These are phyloP conservation scores for Hymenoscyphus infarciens DNA, from an alignment of 2,329 filamentous ascomycete species.

Conservation along the genomic window DNA sequence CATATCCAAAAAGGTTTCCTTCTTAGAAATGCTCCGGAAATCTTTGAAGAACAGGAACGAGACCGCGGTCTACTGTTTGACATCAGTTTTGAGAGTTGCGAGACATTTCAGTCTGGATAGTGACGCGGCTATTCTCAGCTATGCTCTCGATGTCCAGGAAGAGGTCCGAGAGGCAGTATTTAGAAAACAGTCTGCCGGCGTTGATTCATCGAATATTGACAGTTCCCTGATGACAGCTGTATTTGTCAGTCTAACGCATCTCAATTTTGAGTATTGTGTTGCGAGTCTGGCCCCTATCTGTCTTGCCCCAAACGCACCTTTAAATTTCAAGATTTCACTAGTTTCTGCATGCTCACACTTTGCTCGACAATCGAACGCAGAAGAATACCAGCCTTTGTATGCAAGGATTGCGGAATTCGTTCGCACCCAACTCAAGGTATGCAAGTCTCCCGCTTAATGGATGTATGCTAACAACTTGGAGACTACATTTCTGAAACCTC, in stretches of 20 bases:
- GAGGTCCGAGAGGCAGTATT: slow-evolving; percentile 66
- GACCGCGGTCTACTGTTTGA: slow-evolving; percentile 62
- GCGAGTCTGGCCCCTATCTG: slow-evolving; percentile 55
- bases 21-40: slow-evolving; percentile 61
- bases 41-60: slow-evolving; percentile 62
- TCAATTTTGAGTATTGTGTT: slow-evolving; percentile 57
- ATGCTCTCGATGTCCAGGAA: slow-evolving; percentile 66
- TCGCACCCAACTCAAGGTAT: slow-evolving; percentile 53
- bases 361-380: slow-evolving; percentile 48
- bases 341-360: slow-evolving; percentile 62
- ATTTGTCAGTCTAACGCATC: slow-evolving; percentile 60
- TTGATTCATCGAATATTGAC: slow-evolving; percentile 52
- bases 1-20: slow-evolving; percentile 63
- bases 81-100: slow-evolving; percentile 58
- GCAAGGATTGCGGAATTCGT: slow-evolving; percentile 53
- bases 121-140: slow-evolving; percentile 57
- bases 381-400: slow-evolving; percentile 54
- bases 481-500: slow-evolving; percentile 22
- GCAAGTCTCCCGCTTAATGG: background rate
- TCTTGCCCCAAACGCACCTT: slow-evolving; percentile 53
- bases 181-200: slow-evolving; percentile 45
- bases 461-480: slow-evolving; percentile 22
- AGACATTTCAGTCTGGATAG: slow-evolving; percentile 61
- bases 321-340: slow-evolving; percentile 58
- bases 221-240: slow-evolving; percentile 63